Evolutionary conservation across 768 basidiomycete genomes (phyloP), one percentile per base, ranked within the genome.

Genomic region (Boletus vermiculosoides): DNA sequence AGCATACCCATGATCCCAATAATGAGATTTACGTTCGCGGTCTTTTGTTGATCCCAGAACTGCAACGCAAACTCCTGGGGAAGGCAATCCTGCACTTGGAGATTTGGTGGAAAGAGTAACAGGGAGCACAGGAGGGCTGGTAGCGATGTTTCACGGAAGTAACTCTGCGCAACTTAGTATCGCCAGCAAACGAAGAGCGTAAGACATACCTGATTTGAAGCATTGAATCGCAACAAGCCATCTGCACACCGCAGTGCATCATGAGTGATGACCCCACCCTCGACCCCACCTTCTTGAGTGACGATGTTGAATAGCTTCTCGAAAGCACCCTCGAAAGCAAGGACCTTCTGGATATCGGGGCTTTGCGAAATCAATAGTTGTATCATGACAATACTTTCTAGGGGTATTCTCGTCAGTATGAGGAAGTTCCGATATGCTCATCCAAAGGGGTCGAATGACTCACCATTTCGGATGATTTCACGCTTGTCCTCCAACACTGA

Each of bases 271-370:
- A 88, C 80, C 11, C 94, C 94, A 16, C 95, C 94, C 63, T 98
- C 95, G 23, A 94, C 79, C 0, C 97, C 97, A 22, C 94, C 92
- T 71, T 98, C 96, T 59, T 84, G 81, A 10, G 83, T 80, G 58
- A 98, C 83, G 47, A 91, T 94, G 54, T 86, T 86, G 75, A 98
- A 94, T 31, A 99, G 80, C 68, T 89, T 92, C 76, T 99, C 97
- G 66, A 99, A 98, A 2, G 91, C 92, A 20, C 97, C 94, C 63
- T 94, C 94, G 64, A 99, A 99, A 0, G 95, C 94, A 45, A 98
- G 84, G 31, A 98, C 86, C 73, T 98, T 98, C 68, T 98, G 96
- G 36, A 99, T 91, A 70, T 98, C 93, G 33, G 90, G 83, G 63
- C 90, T 98, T 63, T 94, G 89, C 0, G 85, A 84, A 37, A 90